Percentiles rank a stretch among this genome's conserved stretches.
Evolutionary conservation across 257 asterid genomes (phyloP).

Genomic region (Anisodus acutangulus): DNA sequence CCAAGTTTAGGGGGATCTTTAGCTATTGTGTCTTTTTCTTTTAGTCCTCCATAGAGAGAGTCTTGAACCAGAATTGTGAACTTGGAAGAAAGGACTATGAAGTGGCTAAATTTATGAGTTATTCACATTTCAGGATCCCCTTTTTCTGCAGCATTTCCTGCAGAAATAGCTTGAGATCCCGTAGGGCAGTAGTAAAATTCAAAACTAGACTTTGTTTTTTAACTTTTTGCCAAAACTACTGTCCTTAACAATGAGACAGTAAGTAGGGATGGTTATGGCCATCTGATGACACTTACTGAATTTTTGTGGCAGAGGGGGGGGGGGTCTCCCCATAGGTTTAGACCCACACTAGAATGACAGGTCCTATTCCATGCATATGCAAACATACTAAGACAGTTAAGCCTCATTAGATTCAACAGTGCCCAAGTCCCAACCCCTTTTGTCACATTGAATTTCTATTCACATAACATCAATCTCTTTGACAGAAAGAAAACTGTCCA

Average conservation of each 20-base stretch:
- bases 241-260: slow-evolving; percentile 41
- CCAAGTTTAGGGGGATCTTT: too few relatives aligned
- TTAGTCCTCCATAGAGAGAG: neutral
- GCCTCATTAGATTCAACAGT: slow-evolving; percentile 23
- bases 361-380: slow-evolving; percentile 40
- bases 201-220: slow-evolving; percentile 4
- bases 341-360: slow-evolving; percentile 40
- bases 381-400: slow-evolving; percentile 32
- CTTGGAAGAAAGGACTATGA: neutral
- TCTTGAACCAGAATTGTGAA: slow-evolving; percentile 15
- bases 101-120: slow-evolving; percentile 6
- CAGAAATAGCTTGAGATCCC: slow-evolving; percentile 11
- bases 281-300: slow-evolving; percentile 11
- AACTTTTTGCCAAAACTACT: slow-evolving; percentile 30
- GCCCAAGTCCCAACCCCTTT: slow-evolving; percentile 32
- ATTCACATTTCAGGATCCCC: slow-evolving; percentile 13
- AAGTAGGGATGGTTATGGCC: slow-evolving; percentile 34
- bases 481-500: slow-evolving; percentile 22
- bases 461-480: slow-evolving; percentile 12
- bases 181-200: neutral
- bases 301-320: slow-evolving; percentile 9
- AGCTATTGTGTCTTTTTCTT: neutral
- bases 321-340: slow-evolving; percentile 34
- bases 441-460: slow-evolving; percentile 26
- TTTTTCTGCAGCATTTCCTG: neutral